A percentile compares a stretch with the other conserved stretches of the same genome.
phyloP scores from a whole-genome alignment of 768 basidiomycete species.

The Trametes gibbosa region DNA sequence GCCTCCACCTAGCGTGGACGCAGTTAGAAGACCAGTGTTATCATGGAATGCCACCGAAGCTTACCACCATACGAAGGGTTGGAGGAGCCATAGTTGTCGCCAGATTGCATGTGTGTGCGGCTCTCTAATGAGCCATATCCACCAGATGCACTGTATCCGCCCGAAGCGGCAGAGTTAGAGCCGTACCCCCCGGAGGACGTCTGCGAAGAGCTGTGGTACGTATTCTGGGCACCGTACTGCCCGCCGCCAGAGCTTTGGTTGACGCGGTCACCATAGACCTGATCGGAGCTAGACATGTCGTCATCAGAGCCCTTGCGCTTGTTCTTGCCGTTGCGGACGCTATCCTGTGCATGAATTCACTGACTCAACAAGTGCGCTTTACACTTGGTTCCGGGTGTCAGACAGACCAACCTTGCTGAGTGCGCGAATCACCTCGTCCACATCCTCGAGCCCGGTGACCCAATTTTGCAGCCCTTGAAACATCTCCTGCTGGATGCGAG shows the following conservation, averaged over 20 bases:
- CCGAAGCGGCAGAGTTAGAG: background rate
- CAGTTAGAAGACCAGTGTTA: background rate
- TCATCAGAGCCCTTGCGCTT: conserved; percentile 52
- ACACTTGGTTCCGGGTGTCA: background rate
- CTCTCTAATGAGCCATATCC: background rate
- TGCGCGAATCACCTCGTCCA: conserved; percentile 42
- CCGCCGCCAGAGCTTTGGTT: conserved; percentile 7
- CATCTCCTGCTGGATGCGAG: conserved; percentile 59
- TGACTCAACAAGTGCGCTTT: background rate
- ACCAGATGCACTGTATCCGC: background rate
- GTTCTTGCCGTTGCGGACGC: conserved; percentile 53
- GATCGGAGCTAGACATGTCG: conserved; percentile 21
- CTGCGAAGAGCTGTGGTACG: conserved; percentile 4
- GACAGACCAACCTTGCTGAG: conserved; percentile 47
- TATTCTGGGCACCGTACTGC: conserved; percentile 1
- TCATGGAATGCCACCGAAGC: background rate
- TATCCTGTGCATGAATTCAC: conserved; percentile 37
- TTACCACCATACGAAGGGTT: conserved; percentile 6
- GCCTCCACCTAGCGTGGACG: background rate
- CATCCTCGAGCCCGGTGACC: conserved; percentile 49
- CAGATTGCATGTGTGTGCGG: conserved; percentile 2
- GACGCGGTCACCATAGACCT: conserved; percentile 20
- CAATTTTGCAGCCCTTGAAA: conserved; percentile 53
- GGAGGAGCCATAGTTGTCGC: conserved; percentile 8
- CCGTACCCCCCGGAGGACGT: conserved; percentile 10